Percentiles rank a stretch among this genome's conserved stretches.
Evolutionary conservation across 2,329 filamentous ascomycete genomes (phyloP).

Genomic region (Pestalotiopsis sp.): DNA sequence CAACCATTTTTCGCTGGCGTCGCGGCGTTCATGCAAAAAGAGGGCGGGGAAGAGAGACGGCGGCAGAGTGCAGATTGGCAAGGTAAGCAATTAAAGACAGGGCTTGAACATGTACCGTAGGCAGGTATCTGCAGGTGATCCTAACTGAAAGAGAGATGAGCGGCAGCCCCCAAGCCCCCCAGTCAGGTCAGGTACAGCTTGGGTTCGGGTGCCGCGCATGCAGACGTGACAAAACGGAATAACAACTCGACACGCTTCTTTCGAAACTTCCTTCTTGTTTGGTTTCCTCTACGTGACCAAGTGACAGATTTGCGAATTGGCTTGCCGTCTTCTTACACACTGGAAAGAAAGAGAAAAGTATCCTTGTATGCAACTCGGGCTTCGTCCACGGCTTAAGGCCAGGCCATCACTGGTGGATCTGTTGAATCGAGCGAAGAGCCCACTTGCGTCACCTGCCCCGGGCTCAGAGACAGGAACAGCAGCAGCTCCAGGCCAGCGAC

Average conservation of each 20-base stretch:
- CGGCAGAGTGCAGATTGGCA: background rate
- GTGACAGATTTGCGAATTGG: background rate
- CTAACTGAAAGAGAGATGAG: background rate
- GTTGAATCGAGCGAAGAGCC: slow-evolving; percentile 24
- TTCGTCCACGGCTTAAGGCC: slow-evolving; percentile 54
- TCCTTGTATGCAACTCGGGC: slow-evolving; percentile 40
- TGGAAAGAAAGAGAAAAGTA: slow-evolving; percentile 31
- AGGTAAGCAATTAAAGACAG: background rate
- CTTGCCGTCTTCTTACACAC: background rate
- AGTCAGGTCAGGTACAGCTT: background rate
- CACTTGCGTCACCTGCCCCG: slow-evolving; percentile 25
- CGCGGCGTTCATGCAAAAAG: background rate
- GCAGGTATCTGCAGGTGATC: background rate
- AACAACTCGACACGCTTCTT: background rate
- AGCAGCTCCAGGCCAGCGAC: slow-evolving; percentile 15
- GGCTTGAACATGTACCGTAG: background rate
- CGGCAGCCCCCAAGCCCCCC: background rate
- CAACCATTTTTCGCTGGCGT: background rate
- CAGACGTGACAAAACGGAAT: background rate
- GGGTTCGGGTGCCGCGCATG: background rate
- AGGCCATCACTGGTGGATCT: slow-evolving; percentile 58
- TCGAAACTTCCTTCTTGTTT: background rate
- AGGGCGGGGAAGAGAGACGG: background rate
- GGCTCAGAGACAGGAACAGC: slow-evolving; percentile 3
- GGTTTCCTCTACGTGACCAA: background rate